These are phyloP conservation scores for Imleria badia DNA, from an alignment of 768 basidiomycete species.

Conservation along the genomic window DNA sequence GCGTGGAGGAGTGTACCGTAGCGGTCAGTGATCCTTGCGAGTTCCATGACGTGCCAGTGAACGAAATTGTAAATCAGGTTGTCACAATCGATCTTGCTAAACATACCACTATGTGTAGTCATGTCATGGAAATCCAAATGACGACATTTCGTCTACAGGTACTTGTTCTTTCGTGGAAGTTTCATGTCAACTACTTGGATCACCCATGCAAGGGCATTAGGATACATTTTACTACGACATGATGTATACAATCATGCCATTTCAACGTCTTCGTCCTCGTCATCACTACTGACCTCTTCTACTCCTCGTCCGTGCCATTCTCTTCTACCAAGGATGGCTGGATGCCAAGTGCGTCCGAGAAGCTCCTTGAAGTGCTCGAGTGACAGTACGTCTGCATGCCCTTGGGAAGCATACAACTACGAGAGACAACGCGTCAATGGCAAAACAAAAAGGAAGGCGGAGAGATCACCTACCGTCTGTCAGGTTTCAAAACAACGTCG, in stretches of 20 bases:
- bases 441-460: no score
- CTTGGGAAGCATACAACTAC: constrained; percentile 70
- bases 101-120: no score
- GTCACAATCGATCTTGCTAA: no score
- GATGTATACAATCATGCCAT: constrained; percentile 44
- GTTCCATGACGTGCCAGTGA: no score
- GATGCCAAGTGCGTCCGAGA: constrained; percentile 63
- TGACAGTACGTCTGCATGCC: constrained; percentile 73
- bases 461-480: constrained; percentile 55
- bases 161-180: no score
- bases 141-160: no score
- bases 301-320: constrained; percentile 44
- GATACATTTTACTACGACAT: constrained; percentile 10
- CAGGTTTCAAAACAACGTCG: constrained; percentile 84
- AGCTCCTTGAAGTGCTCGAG: constrained; percentile 77
- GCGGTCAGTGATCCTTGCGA: not conserved
- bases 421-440: not conserved
- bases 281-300: constrained; percentile 60
- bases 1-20: not conserved
- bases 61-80: no score
- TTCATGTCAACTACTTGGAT: no score
- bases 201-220: not conserved
- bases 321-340: constrained; percentile 52
- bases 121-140: no score
- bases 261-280: constrained; percentile 54